A percentile compares a stretch with the other conserved stretches of the same genome.
Evolutionary conservation across 495 filamentous ascomycete species (phyloP).

Genomic region (Annulohypoxylon stygium): DNA sequence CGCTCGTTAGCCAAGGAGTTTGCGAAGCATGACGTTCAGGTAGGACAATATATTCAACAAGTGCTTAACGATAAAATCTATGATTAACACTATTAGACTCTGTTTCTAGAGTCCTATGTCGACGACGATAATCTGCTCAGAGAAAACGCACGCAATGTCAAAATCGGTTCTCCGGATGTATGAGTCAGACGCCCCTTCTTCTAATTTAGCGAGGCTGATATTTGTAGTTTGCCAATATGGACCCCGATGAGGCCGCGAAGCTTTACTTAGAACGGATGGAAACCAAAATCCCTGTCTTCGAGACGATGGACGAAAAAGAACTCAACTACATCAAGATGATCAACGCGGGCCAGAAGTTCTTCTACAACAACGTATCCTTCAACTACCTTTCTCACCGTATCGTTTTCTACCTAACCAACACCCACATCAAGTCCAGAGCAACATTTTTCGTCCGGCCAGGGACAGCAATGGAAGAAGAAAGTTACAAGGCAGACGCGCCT

Average conservation of each 20-base stretch:
- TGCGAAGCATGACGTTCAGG: slow-evolving; percentile 93
- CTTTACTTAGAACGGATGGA: slow-evolving; percentile 91
- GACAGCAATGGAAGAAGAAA: slow-evolving; percentile 78
- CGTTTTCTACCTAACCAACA: slow-evolving; percentile 96
- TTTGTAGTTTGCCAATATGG: slow-evolving; percentile 85
- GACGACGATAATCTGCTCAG: slow-evolving; percentile 93
- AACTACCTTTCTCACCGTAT: slow-evolving; percentile 96
- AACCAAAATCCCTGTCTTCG: slow-evolving; percentile 92
- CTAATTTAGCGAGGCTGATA: slow-evolving; percentile 44
- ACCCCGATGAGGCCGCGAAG: slow-evolving; percentile 88
- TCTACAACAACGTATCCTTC: slow-evolving; percentile 95
- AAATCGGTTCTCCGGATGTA: slow-evolving; percentile 97
- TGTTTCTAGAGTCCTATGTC: slow-evolving; percentile 97
- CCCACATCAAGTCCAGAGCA: slow-evolving; percentile 92
- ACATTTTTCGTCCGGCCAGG: slow-evolving; percentile 93
- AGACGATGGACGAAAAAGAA: slow-evolving; percentile 94
- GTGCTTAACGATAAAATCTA: neutral
- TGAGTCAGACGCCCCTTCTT: slow-evolving; percentile 46
- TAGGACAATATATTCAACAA: slow-evolving; percentile 52
- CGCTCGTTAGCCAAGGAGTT: slow-evolving; percentile 94
- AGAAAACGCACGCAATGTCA: slow-evolving; percentile 96
- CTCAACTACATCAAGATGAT: slow-evolving; percentile 99
- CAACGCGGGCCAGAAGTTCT: slow-evolving; percentile 92
- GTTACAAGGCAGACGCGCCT: slow-evolving; percentile 89
- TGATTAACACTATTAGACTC: slow-evolving; percentile 68